Base-by-base conservation (phyloP, 208 protist species). In the Leishmania guyanensis region DNA sequence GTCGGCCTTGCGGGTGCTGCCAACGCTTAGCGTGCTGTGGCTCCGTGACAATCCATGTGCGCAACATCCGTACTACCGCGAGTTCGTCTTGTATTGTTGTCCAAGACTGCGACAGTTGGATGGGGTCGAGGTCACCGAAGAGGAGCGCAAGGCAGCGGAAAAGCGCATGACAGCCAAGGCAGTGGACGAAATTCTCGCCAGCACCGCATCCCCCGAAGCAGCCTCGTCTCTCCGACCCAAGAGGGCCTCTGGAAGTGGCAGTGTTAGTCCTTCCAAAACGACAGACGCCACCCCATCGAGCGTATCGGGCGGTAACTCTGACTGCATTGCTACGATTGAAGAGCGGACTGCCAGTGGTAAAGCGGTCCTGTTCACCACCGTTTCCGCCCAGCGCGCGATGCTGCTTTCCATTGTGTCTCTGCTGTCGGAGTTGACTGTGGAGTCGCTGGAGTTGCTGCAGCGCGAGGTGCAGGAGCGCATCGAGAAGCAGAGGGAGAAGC, bases 21-120 rank as follows among this genome's bases (percentile, higher is more conserved):
- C 83, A 64, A 82, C 91, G 68, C 84, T 99, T 48, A 89, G 75
- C 62, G 96, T 97, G 17, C 90, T 99, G 65, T 98, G 96, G 96
- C 87, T 98, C 54, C 92, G 90, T 64, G 97, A 98, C 69, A 99
- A 99, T 79, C 96, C 97, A 2, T 98, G 96, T 78, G 90, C 96
- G 54, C 84, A 89, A 58, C 84, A 92, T 72, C 86, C 88, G 43
- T 78, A 95, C 76, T 99, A 99, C 88, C 89, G 95, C 36, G 86
- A 92, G 39, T 97, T 94, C 74, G 90, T 97, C 39, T 88, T 99
- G 62, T 77, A 89, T 62, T 95, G 90, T 80, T 97, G 98, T 81
- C 92, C 91, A 33, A 50, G 91, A 46, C 85, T 99, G 48, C 83
- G 86, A 46, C 92, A 98, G 84, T 86, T 99, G 3, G 97, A 99